Evolutionary conservation across 768 basidiomycete genomes (phyloP).

Genomic region (Butyriboletus loyo): DNA sequence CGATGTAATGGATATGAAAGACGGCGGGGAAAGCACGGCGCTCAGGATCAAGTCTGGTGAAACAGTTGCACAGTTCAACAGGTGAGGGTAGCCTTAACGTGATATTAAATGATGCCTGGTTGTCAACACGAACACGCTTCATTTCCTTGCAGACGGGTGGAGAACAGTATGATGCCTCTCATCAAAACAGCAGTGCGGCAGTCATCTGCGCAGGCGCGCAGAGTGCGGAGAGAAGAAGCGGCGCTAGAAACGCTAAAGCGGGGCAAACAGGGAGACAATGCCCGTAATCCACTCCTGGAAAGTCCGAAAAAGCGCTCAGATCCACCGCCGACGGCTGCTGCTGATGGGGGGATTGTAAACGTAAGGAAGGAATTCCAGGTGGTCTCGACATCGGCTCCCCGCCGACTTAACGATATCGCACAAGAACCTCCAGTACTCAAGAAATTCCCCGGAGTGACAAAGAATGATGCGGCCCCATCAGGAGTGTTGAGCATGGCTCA

Average conservation of each 20-base stretch:
- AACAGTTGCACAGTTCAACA: constrained; percentile 72
- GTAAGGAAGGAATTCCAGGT: constrained; percentile 46
- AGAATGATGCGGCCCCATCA: constrained; percentile 27
- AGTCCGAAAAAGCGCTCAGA: constrained; percentile 13
- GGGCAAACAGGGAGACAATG: constrained; percentile 9
- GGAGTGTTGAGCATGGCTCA: constrained; percentile 71
- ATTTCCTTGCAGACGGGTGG: constrained; percentile 57
- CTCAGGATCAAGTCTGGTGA: constrained; percentile 63
- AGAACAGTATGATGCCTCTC: constrained; percentile 63
- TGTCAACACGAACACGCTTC: constrained; percentile 4
- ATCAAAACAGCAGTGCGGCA: constrained; percentile 59
- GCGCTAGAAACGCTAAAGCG: constrained; percentile 18
- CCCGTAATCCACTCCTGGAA: constrained; percentile 4
- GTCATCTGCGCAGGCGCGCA: constrained; percentile 52
- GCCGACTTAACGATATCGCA: constrained; percentile 68
- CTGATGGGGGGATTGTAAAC: constrained; percentile 20
- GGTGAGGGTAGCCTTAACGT: constrained; percentile 39
- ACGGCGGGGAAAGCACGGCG: constrained; percentile 18
- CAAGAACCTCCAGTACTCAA: constrained; percentile 64
- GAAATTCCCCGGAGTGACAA: constrained; percentile 44
- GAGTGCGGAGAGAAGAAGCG: constrained; percentile 34
- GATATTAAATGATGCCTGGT: constrained; percentile 9
- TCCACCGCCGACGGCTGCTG: constrained; percentile 10
- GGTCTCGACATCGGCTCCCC: constrained; percentile 52
- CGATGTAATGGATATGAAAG: constrained; percentile 17